phyloP scores from a whole-genome alignment of 768 basidiomycete species.

The Pleurotus giganteus region DNA sequence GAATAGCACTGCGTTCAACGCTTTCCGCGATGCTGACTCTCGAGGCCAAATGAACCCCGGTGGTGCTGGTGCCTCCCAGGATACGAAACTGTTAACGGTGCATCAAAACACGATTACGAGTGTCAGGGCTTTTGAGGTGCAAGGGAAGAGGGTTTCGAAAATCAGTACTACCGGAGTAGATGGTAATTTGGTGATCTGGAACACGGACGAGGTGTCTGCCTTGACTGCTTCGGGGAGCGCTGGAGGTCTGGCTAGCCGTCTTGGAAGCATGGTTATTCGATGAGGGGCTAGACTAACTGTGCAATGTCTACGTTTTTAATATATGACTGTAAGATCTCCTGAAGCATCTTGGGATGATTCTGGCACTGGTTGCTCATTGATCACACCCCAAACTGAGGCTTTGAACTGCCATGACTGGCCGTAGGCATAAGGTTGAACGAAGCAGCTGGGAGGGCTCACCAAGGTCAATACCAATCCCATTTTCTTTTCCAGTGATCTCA shows the following conservation, averaged over 20 bases:
- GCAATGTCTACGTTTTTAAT: constrained; percentile 10
- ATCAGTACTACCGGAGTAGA: constrained; percentile 95
- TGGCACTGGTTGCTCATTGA: constrained; percentile 68
- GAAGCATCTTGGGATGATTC: constrained; percentile 20
- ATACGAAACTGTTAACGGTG: constrained; percentile 82
- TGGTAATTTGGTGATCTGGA: constrained; percentile 90
- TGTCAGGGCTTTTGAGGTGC: constrained; percentile 70
- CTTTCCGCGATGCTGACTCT: constrained; percentile 89
- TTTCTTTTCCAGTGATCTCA: constrained; percentile 86
- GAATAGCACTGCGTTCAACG: constrained; percentile 91
- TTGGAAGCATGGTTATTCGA: constrained; percentile 48
- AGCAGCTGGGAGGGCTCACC: constrained; percentile 40
- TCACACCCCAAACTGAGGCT: constrained; percentile 93
- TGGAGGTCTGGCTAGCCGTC: constrained; percentile 40
- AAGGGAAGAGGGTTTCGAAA: constrained; percentile 56
- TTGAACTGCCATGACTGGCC: constrained; percentile 66
- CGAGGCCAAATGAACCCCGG: constrained; percentile 50
- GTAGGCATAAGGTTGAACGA: not conserved
- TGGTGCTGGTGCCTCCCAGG: constrained; percentile 28
- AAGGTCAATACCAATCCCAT: constrained; percentile 94
- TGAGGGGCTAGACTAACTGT: constrained; percentile 14
- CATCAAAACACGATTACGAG: constrained; percentile 99
- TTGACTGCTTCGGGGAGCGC: constrained; percentile 38
- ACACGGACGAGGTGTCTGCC: constrained; percentile 45
- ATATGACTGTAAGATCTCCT: constrained; percentile 25